Evolutionary conservation across 129 eudicot genomes (phyloP), one percentile per base, ranked within the genome.

Genomic region (carrot (Daucus carota)): DNA sequence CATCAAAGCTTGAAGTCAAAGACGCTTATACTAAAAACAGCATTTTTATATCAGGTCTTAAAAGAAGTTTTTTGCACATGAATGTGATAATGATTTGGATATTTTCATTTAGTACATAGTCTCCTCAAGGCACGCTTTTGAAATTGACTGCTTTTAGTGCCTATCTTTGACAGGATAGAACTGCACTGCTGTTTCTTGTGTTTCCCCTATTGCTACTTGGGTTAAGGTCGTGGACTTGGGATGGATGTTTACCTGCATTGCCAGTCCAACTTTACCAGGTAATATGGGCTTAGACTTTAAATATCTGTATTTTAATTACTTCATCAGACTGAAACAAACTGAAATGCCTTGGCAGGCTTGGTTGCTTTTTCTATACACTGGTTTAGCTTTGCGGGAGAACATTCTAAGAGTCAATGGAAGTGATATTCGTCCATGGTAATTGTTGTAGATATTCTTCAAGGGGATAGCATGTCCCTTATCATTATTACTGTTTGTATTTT

Each of bases 221-320:
- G 32, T 77, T 90, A 65, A 82, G 93, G 87, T 81, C 90, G 29
- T 85, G 81, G 48, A 73, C 87, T 7, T 93, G 97, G 98, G 81
- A 76, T 81, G 98, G 98, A 84, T 93, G 98, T 82, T 84, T 93
- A 76, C 97, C 98, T 20, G 97, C 98, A 73, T 84, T 90, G 77
- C 97, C 98, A 32, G 91, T 93, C 72, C 98, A 93, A 65, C 88
- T 93, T 52, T 93, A 93, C 85, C 97, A 93, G 97, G 98, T 93
- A 73, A 44, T 65, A 36, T 69, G 8, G 36, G 33, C 26, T 18
- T 9, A n/a, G 45, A 41, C 38, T 28, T 46, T 10, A 73, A 24
- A 47, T 17, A 33, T 34, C 6, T 26, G 29, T 70, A 28, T 8
- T 65, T n/a, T 22, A 22, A 42, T 50, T 1, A 33, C 32, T 22